Evolutionary conservation across 306 rosid genomes (phyloP).

Genomic region (Fagus crenata): DNA sequence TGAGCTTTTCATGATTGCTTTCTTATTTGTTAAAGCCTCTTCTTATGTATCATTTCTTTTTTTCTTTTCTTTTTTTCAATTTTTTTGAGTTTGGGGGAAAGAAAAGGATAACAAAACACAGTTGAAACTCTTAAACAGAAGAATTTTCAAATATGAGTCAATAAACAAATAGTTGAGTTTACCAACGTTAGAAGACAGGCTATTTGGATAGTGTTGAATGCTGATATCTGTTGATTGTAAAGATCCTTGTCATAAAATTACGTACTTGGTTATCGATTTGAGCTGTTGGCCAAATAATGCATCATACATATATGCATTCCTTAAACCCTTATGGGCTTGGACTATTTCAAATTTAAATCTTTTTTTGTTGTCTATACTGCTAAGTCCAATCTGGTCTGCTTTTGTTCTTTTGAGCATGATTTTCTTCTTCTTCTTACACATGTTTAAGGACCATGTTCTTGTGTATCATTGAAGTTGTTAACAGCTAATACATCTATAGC

Average conservation of each 20-base stretch:
- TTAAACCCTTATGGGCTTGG: neutral
- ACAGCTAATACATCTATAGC: neutral
- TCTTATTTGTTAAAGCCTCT: neutral
- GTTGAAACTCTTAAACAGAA: neutral
- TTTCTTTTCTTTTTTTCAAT: neutral
- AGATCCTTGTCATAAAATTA: neutral
- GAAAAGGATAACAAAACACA: neutral
- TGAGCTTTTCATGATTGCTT: neutral
- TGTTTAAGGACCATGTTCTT: neutral
- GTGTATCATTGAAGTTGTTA: neutral
- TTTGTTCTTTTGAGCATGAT: neutral
- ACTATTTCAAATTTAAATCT: neutral
- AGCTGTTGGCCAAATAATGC: neutral
- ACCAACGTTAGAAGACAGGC: neutral
- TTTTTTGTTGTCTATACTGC: neutral
- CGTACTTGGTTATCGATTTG: neutral
- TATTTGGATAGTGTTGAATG: neutral
- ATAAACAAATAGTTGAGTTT: neutral
- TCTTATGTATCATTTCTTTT: neutral
- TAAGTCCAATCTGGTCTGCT: neutral
- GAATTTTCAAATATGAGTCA: neutral
- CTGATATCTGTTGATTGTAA: neutral
- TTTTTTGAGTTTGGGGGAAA: neutral
- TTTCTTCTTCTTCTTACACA: neutral
- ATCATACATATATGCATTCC: neutral